Evolutionary conservation across 148 eudicot species (phyloP), one percentile per base, ranked within the genome.

Genomic region (Camellia sinensis): DNA sequence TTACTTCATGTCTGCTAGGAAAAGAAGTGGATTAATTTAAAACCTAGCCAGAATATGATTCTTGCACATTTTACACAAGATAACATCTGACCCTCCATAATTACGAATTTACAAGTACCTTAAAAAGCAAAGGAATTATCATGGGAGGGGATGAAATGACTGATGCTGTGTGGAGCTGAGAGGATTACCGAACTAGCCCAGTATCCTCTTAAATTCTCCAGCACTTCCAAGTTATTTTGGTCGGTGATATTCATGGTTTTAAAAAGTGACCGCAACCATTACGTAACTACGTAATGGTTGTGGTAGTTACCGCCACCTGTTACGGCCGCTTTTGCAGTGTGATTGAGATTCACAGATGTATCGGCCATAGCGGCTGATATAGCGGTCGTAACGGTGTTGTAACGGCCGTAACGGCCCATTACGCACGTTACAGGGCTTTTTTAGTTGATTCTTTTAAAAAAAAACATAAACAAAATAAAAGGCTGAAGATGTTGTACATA

Each of bases 51-150:
- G n/a, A 44, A 18, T 13, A 14, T 67, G 71, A 43, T 67, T 41
- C 48, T 41, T 40, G 70, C 50, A 67, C 19, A 0, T 67, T 67
- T 41, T 17, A 14, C 6, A 7, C 43, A 67, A 67, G 71, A 43
- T 67, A 37, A 5, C 17, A 22, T 15, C 74, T 70, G 74, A 66
- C 56, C 74, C 74, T 70, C 73, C 56, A 70, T 70, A 50, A 70
- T 70, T 46, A 43, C 57, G 19, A 70, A 29, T 29, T 29, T 29
- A 29, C 37, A 29, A 29, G n/a, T 44, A 10, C 18, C 29, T 54
- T 22, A 18, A 67, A 41, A 40, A 43, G 9, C 7, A 13, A 0
- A 45, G 48, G 73, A n/a, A 69, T 45, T 68, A 4, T 43, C 9
- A 43, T 44, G 21, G 45, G 50, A 17, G 10, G 21, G 53, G 8